Base-by-base conservation (phyloP, 768 basidiomycete genomes). In the Sarcomyxa edulis region DNA sequence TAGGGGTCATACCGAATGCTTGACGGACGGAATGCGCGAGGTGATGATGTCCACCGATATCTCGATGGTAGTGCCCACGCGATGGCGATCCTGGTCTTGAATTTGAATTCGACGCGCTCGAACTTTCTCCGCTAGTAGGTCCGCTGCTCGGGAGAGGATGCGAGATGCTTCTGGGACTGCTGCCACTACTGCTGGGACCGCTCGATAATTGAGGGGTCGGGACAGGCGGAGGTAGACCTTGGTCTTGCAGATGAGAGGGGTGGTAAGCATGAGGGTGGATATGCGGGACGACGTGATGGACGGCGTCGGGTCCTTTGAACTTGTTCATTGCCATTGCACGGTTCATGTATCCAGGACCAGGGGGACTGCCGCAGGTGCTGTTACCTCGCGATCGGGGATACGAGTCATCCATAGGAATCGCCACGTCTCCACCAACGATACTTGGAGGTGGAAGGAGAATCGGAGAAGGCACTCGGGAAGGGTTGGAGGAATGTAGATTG, bases 1-100 rank as follows among this genome's bases (percentile, higher is more conserved):
- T 89, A 0, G 88, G 89, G 5, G 91, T 92, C 87, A 93, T 94
- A 3, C 86, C 89, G 47, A 96, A 96, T 33, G 91, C 92, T 22
- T 82, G 69, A 26, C 87, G 79, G 16, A 95, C 84, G 1, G 84
- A 87, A 52, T 89, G 85, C 4, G 86, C 88, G 25, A 94, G 74
- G 52, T 86, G 79, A 43, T 76, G 72, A 42, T 80, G 74, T 16
- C 28, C 19, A 37, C 38, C 52, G 42, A 29, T 39, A n/a, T 51
- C 48, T 21, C 45, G 47, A 21, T 45, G 38, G 32, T 58, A 52
- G 38, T 56, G 46, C 33, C 52, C 45, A 18, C 49, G 45, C 1
- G 53, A 40, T 0, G 56, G 50, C 8, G 63, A 55, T 23, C 54
- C 48, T 3, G 59, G 50, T 55, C 66, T 68, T 12, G 67, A 64